phyloP scores from a whole-genome alignment of 148 eudicot genomes.

The Agrostemma githago region DNA sequence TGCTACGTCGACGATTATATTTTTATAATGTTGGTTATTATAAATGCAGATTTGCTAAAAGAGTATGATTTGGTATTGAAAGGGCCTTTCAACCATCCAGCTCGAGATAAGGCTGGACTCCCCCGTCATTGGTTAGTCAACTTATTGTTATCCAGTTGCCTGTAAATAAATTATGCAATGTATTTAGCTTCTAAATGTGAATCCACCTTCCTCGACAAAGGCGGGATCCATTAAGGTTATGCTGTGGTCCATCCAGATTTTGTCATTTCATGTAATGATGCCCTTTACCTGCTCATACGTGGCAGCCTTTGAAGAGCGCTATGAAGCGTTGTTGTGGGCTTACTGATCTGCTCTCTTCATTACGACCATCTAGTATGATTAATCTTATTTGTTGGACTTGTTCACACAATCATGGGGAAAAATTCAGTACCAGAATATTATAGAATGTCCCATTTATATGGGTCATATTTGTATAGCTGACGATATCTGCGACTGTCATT shows the following conservation, averaged over 20 bases:
- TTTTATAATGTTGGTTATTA: not conserved
- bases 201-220: not conserved
- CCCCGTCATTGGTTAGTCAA: slow-evolving; percentile 79
- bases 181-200: not conserved
- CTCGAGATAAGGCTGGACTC: slow-evolving; percentile 84
- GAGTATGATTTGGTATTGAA: slow-evolving; percentile 77
- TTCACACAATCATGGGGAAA: not conserved
- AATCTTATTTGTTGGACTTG: not conserved
- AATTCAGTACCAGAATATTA: not conserved
- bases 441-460: not conserved
- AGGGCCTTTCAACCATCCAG: slow-evolving; percentile 82
- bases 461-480: not conserved
- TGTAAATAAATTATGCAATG: not conserved
- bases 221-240: not conserved
- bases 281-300: not conserved
- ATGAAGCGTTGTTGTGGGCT: not conserved
- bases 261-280: not conserved
- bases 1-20: not conserved
- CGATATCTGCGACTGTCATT: not conserved
- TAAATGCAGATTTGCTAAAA: slow-evolving; percentile 49
- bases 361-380: not conserved
- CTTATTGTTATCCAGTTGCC: not conserved
- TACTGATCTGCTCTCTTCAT: not conserved
- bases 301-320: not conserved
- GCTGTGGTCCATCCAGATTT: not conserved